A percentile compares a stretch with the other conserved stretches of the same genome.
Evolutionary conservation across 1,284 basidiomycete genomes (phyloP).

Genomic region (Sphagnurus paluster): DNA sequence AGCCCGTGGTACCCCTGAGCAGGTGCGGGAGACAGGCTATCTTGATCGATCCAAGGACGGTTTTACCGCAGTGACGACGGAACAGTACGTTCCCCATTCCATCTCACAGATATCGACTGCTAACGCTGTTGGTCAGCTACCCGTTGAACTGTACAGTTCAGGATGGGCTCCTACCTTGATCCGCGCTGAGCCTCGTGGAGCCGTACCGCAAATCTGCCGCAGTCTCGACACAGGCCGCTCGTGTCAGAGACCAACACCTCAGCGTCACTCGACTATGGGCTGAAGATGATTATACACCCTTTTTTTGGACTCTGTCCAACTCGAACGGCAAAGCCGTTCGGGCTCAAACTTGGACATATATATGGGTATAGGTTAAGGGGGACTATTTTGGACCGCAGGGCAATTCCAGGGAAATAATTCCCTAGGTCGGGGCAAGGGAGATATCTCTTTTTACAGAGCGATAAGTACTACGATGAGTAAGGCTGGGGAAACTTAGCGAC

Average conservation of each 20-base stretch:
- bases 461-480: no score
- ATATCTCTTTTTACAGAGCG: no score
- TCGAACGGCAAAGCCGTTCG: no score
- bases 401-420: no score
- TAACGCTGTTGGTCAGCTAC: conserved; percentile 38
- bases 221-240: conserved; percentile 43
- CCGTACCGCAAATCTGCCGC: conserved; percentile 47
- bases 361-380: no score
- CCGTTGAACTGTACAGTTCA: conserved; percentile 55
- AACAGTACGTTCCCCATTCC: conserved; percentile 23
- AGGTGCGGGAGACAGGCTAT: conserved; percentile 60
- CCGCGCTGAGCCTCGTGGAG: conserved; percentile 42
- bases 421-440: no score
- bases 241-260: conserved; percentile 81
- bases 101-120: conserved; percentile 19
- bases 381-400: no score
- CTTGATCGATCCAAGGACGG: conserved; percentile 44
- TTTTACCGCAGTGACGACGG: conserved; percentile 50
- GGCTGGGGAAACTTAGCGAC: no score
- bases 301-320: no score
- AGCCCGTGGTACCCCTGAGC: conserved; percentile 52
- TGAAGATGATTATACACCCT: no score
- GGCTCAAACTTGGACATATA: no score
- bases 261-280: no score
- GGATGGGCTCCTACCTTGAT: conserved; percentile 33